Conservation (phyloP, 176 grass and related monocot species). For the Rhipidocladum racemiflorum region DNA sequence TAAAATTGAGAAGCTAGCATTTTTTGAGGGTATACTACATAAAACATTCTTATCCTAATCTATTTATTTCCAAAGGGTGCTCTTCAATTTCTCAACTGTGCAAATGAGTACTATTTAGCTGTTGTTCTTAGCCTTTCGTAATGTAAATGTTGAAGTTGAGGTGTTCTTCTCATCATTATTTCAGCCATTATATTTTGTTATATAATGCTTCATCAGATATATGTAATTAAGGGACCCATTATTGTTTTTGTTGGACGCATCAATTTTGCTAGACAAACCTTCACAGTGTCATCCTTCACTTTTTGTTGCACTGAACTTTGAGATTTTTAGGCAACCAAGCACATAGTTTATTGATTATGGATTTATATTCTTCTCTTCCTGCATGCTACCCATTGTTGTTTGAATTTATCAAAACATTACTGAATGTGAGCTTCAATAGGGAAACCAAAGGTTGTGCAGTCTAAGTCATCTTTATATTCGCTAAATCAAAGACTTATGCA, state of each 20-base stretch:
- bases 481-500: constrained; percentile 62
- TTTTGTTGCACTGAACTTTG: not conserved
- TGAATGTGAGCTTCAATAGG: not conserved
- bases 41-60: too few relatives aligned
- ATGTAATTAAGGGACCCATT: not conserved
- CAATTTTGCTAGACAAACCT: not conserved
- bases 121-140: too few relatives aligned
- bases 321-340: not conserved
- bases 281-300: not conserved
- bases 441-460: not conserved
- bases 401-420: not conserved
- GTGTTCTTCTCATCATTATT: too few relatives aligned
- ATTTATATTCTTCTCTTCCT: not conserved
- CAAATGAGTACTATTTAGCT: too few relatives aligned
- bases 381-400: not conserved
- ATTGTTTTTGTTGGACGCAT: not conserved
- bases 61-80: too few relatives aligned
- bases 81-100: too few relatives aligned
- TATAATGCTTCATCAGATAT: not conserved
- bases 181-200: not conserved
- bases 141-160: too few relatives aligned
- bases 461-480: constrained; percentile 44
- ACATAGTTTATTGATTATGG: not conserved
- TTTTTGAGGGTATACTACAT: too few relatives aligned
- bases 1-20: too few relatives aligned